These are phyloP conservation scores for Pythium aristosporum DNA, from an alignment of 352 stramenopile species.

Conservation along the genomic window DNA sequence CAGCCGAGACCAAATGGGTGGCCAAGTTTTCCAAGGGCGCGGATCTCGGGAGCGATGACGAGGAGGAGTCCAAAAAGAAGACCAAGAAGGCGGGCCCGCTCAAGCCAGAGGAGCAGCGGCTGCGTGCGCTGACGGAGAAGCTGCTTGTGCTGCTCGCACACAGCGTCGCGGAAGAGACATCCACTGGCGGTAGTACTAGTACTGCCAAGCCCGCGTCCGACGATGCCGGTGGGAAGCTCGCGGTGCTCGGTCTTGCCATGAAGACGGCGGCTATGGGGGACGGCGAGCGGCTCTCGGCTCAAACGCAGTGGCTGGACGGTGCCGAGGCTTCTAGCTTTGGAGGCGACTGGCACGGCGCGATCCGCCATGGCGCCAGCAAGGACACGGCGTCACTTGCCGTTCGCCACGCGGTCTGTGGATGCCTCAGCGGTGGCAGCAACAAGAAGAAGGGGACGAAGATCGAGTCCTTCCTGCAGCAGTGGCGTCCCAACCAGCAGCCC, in stretches of 20 bases:
- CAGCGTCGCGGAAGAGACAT: constrained; percentile 2
- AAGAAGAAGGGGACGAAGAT: constrained; percentile 12
- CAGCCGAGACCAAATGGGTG: constrained; percentile 60
- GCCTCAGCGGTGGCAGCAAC: constrained; percentile 4
- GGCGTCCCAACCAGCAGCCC: constrained; percentile 74
- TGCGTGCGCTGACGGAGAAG: constrained; percentile 71
- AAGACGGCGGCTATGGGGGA: constrained; percentile 55
- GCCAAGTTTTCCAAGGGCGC: constrained; percentile 54
- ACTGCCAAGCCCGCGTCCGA: neutral
- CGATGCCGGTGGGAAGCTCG: constrained; percentile 62
- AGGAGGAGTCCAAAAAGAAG: constrained; percentile 22
- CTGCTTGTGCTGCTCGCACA: constrained; percentile 56
- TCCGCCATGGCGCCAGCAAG: constrained; percentile 77
- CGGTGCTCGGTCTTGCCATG: constrained; percentile 56
- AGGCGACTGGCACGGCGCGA: constrained; percentile 60
- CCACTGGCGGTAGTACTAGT: neutral
- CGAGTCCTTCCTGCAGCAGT: constrained; percentile 39
- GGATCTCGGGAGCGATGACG: constrained; percentile 48
- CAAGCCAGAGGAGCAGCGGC: constrained; percentile 64
- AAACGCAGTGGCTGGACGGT: constrained; percentile 86
- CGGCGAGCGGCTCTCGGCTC: constrained; percentile 64
- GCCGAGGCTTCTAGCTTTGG: constrained; percentile 42
- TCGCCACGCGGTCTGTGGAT: constrained; percentile 38
- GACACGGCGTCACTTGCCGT: constrained; percentile 64
- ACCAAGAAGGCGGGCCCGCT: constrained; percentile 44